Evolutionary conservation across 495 filamentous ascomycete genomes (phyloP).

Genomic region (Cercophora newfieldiana): DNA sequence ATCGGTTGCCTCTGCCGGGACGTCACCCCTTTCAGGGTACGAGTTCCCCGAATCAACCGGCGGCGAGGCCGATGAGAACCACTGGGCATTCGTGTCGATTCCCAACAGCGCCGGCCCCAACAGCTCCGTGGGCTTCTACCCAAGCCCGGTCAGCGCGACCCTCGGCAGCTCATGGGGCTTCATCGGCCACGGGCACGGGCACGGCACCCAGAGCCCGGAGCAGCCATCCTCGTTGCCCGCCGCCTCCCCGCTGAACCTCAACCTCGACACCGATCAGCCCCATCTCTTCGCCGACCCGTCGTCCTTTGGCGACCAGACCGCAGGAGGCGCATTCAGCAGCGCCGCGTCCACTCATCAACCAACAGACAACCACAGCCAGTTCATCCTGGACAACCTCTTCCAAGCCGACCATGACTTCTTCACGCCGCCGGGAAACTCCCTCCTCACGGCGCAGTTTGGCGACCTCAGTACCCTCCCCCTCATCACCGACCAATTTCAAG

Average conservation of each 20-base stretch:
- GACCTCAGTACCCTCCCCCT: neutral
- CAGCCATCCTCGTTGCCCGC: slow-evolving; percentile 27
- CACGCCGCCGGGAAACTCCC: neutral
- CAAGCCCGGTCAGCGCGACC: slow-evolving; percentile 44
- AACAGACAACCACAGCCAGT: slow-evolving; percentile 10
- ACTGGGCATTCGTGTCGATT: slow-evolving; percentile 29
- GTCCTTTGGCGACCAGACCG: slow-evolving; percentile 31
- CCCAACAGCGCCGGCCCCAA: slow-evolving; percentile 23
- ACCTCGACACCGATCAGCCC: slow-evolving; percentile 21
- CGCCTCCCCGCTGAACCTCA: slow-evolving; percentile 28
- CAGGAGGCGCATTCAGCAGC: neutral
- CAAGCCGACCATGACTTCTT: slow-evolving; percentile 3
- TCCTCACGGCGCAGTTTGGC: slow-evolving; percentile 13
- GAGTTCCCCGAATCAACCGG: slow-evolving; percentile 27
- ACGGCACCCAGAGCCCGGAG: slow-evolving; percentile 10
- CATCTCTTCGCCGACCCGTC: slow-evolving; percentile 16
- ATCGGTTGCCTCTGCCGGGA: slow-evolving; percentile 31
- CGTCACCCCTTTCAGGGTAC: slow-evolving; percentile 33
- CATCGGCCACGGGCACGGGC: slow-evolving; percentile 30
- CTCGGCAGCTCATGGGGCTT: slow-evolving; percentile 45
- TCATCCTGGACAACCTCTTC: slow-evolving; percentile 5
- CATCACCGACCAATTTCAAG: neutral
- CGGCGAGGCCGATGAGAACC: slow-evolving; percentile 25
- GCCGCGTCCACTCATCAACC: neutral
- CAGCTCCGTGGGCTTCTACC: slow-evolving; percentile 37